Conservation (phyloP, 1,284 basidiomycete species). For the Bondarzewia mesenterica region DNA sequence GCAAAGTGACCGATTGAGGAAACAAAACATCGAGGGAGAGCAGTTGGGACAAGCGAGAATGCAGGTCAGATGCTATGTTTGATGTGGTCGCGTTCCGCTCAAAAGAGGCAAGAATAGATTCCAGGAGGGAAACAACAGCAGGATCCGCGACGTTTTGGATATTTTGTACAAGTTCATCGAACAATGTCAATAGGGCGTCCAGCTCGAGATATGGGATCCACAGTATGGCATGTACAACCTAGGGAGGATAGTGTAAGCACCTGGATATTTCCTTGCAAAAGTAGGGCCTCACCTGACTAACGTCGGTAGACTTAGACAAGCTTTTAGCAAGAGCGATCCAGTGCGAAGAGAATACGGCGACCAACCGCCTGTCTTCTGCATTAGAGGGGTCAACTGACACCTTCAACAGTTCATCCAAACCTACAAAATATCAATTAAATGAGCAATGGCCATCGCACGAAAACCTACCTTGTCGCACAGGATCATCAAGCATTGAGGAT, state of each 20-base stretch:
- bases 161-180: slow-evolving; percentile 26
- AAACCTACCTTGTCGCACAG: slow-evolving; percentile 12
- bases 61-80: slow-evolving; percentile 6
- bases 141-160: slow-evolving; percentile 13
- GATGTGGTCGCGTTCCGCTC: slow-evolving; percentile 5
- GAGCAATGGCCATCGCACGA: slow-evolving; percentile 17
- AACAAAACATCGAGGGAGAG: slow-evolving; percentile 21
- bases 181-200: slow-evolving; percentile 20
- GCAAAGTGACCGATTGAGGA: slow-evolving; percentile 29
- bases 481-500: slow-evolving; percentile 11
- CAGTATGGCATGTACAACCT: slow-evolving; percentile 14
- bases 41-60: slow-evolving; percentile 14
- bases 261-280: neutral
- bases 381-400: slow-evolving; percentile 16
- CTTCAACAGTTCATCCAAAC: slow-evolving; percentile 21
- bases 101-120: slow-evolving; percentile 11
- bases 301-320: slow-evolving; percentile 4
- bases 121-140: slow-evolving; percentile 9
- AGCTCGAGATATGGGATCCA: slow-evolving; percentile 43
- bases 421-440: slow-evolving; percentile 18
- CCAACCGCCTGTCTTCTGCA: slow-evolving; percentile 18
- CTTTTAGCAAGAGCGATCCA: slow-evolving; percentile 21
- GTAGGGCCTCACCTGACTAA: slow-evolving; percentile 14
- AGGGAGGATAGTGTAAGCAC: neutral
- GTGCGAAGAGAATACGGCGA: slow-evolving; percentile 21